Base-by-base conservation (phyloP, 2,329 filamentous ascomycete genomes). In the Alternaria solani region DNA sequence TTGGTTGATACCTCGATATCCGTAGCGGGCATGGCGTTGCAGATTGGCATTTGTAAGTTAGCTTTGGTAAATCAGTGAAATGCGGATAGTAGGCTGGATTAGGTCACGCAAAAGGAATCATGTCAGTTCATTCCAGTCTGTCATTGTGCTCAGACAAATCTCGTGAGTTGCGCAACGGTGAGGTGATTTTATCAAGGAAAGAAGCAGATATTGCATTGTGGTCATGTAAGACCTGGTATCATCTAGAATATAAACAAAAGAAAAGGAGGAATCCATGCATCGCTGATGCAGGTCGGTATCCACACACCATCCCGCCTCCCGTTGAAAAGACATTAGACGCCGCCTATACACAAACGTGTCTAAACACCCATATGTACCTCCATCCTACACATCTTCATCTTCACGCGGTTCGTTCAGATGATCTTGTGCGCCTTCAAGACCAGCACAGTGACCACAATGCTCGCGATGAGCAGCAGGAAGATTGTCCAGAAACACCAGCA, bases 401-500 rank as follows among this genome's bases (percentile, higher is more conserved):
- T 28, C 26, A 26, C 26, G 20, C 7, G 11, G 25, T 16, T 6
- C 4, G 1, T 14, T 71, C 61, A 76, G 16, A 77, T 71, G 18
- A 77, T 69, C 20, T 59, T 55, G 53, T 63, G 72, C 26, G 65
- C 62, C 57, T 76, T 73, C 58, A 83, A 56, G 74, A 83, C 81
- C 60, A 85, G 74, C 1, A 86, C 70, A 0, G 82, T 73, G 2
- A 81, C 77, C 11, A 85, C 80, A 2, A 82, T 73, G 0, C 76
- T 82, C 0, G 78, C 80, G 0, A 84, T 75, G 9, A 86, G 54
- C 2, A 79, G 74, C n/a, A 81, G 65, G 51, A 84, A 75, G n/a
- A 66, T 64, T 2, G 81, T 58, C 82, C 82, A 84, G 68, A 84
- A 84, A 14, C 66, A 62, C 75, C 78, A 83, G 66, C 82, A 84